These are phyloP conservation scores for Dalbergia cochinchinensis DNA, from an alignment of 306 rosid genomes.

Conservation along the genomic window DNA sequence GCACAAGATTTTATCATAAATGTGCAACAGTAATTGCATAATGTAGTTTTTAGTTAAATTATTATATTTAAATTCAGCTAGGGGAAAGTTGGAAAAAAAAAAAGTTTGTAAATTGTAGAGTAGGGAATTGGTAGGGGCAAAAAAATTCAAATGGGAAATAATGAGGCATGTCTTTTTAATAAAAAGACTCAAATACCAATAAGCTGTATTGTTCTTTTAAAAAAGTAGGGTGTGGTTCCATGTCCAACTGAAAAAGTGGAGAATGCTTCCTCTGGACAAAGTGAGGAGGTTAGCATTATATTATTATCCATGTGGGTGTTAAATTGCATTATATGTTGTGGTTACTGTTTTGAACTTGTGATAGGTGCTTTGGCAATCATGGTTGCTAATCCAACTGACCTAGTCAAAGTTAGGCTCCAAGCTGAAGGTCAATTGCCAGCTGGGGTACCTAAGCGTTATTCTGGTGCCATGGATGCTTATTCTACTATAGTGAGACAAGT, in stretches of 20 bases:
- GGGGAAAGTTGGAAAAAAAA: neutral
- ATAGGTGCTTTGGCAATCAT: conserved; percentile 92
- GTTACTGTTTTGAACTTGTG: conserved; percentile 28
- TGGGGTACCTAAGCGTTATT: conserved; percentile 91
- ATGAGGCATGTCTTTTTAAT: conserved; percentile 24
- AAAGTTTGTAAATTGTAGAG: conserved; percentile 5
- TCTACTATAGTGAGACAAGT: conserved; percentile 80
- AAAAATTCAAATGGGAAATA: neutral
- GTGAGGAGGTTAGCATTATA: conserved; percentile 33
- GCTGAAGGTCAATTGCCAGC: conserved; percentile 84
- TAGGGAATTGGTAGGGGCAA: conserved; percentile 23
- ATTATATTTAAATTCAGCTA: conserved; percentile 15
- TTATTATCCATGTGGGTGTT: neutral
- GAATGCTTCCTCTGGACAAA: conserved; percentile 31
- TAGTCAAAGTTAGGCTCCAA: conserved; percentile 96
- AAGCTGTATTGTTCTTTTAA: conserved; percentile 35
- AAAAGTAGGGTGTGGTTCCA: conserved; percentile 8
- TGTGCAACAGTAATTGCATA: conserved; percentile 31
- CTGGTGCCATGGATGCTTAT: conserved; percentile 93
- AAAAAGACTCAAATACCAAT: conserved; percentile 11
- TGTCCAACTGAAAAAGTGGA: conserved; percentile 31
- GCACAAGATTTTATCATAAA: conserved; percentile 20
- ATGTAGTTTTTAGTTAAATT: conserved; percentile 25
- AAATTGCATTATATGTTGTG: conserved; percentile 18
- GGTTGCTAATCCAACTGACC: conserved; percentile 94